Conservation (phyloP, 805 yeast species). For the Peterozyma xylosa region DNA sequence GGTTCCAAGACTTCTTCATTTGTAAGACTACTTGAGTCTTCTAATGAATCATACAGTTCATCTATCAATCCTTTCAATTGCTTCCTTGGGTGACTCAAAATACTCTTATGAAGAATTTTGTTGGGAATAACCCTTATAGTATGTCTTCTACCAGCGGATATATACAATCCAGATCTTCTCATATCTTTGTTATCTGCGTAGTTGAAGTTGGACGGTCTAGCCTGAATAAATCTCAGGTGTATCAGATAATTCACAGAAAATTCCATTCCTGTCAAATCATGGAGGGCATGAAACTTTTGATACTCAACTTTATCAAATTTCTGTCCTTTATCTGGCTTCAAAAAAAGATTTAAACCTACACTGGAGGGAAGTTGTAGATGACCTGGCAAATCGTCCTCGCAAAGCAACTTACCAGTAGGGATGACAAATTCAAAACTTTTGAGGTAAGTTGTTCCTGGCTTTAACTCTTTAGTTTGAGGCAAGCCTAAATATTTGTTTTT, state of each 20-base stretch:
- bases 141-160: background rate
- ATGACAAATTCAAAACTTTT: conserved; percentile 50
- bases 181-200: no score
- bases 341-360: background rate
- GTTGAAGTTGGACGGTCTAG: background rate
- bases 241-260: background rate
- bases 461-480: conserved; percentile 32
- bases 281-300: background rate
- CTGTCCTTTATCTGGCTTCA: background rate
- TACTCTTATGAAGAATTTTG: background rate
- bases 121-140: background rate
- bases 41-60: no score
- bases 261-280: background rate
- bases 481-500: conserved; percentile 29
- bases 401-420: conserved; percentile 46
- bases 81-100: background rate
- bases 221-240: background rate
- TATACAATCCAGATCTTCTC: no score
- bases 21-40: no score
- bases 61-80: background rate
- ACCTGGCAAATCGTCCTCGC: conserved; percentile 30
- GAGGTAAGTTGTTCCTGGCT: conserved; percentile 40
- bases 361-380: background rate
- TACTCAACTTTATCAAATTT: background rate
- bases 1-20: no score